Percentiles rank a stretch among this genome's conserved stretches.
These are phyloP conservation scores for Phlebiopsis gigantea DNA, from an alignment of 768 basidiomycete genomes.

Conservation along the genomic window DNA sequence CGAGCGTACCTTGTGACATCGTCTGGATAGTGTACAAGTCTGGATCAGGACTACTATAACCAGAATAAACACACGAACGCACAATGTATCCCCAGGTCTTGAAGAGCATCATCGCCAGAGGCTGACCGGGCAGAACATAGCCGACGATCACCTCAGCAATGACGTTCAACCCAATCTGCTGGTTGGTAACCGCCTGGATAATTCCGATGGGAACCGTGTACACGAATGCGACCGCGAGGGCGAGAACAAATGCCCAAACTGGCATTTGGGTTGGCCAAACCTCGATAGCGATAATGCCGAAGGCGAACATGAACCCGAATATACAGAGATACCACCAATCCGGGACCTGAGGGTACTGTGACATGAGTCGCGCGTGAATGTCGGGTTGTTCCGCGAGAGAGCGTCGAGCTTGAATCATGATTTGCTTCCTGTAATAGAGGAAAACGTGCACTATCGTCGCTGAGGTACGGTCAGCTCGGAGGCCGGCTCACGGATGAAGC, in stretches of 20 bases:
- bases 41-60: neutral
- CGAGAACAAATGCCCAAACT: conserved; percentile 54
- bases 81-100: conserved; percentile 59
- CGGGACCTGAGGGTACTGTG: conserved; percentile 37
- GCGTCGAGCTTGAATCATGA: conserved; percentile 31
- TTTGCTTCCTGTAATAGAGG: conserved; percentile 30
- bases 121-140: conserved; percentile 69
- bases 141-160: conserved; percentile 74
- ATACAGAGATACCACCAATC: conserved; percentile 45
- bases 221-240: conserved; percentile 25
- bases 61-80: conserved; percentile 24
- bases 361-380: conserved; percentile 44
- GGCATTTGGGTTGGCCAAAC: conserved; percentile 68
- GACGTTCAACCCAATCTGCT: conserved; percentile 56
- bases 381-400: conserved; percentile 41
- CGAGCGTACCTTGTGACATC: conserved; percentile 11
- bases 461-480: conserved; percentile 33
- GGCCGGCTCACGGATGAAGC: neutral
- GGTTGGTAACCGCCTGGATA: conserved; percentile 71
- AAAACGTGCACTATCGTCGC: conserved; percentile 16
- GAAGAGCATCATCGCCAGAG: conserved; percentile 78
- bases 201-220: conserved; percentile 51
- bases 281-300: conserved; percentile 62
- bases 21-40: neutral
- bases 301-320: conserved; percentile 51